Percentiles rank a stretch among this genome's conserved stretches.
Evolutionary conservation across 2,329 filamentous ascomycete genomes (phyloP).

Genomic region (Ophiosphaerella korrae): DNA sequence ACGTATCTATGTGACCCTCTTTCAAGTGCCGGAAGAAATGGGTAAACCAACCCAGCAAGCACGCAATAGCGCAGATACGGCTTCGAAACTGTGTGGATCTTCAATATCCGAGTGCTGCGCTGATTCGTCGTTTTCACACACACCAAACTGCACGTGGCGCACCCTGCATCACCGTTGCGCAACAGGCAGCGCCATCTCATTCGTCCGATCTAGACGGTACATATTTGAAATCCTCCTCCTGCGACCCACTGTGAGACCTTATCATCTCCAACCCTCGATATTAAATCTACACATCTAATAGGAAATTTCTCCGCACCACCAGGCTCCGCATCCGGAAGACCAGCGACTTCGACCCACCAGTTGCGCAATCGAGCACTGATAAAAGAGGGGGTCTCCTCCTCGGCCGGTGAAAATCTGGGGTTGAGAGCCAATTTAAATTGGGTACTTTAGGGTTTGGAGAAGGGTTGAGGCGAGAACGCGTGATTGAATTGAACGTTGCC

Average conservation of each 20-base stretch:
- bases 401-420: constrained; percentile 3
- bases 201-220: neutral
- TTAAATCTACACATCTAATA: neutral
- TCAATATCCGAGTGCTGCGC: constrained; percentile 2
- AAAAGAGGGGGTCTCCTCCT: constrained; percentile 7
- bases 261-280: neutral
- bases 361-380: constrained; percentile 3
- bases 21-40: constrained; percentile 8
- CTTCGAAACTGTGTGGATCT: neutral
- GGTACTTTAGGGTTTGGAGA: neutral
- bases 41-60: constrained; percentile 1
- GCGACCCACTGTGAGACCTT: neutral
- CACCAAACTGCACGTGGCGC: constrained; percentile 13
- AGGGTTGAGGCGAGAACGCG: constrained; percentile 1
- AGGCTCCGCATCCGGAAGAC: neutral
- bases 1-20: constrained; percentile 2
- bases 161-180: constrained; percentile 7
- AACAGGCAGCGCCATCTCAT: constrained; percentile 7
- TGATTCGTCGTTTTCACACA: constrained; percentile 26
- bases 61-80: neutral
- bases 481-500: neutral
- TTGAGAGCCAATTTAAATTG: constrained; percentile 1
- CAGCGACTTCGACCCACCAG: neutral
- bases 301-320: constrained; percentile 4
- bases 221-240: neutral